phyloP scores from a whole-genome alignment of 2,329 filamentous ascomycete species.

The Tolypocladium paradoxum region DNA sequence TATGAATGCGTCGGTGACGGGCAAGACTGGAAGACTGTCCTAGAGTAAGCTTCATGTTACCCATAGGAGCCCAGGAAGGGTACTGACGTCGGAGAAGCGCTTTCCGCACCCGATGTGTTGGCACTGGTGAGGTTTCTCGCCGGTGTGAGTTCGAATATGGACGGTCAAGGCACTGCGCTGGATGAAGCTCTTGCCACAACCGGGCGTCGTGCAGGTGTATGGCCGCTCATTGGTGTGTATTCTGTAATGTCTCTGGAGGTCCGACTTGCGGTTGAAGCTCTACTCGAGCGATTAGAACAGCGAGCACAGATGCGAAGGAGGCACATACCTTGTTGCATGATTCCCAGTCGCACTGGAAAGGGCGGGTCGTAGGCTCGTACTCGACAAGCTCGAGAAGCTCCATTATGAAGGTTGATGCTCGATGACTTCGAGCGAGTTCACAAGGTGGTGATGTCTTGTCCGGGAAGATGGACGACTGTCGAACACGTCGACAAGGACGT shows the following conservation, averaged over 20 bases:
- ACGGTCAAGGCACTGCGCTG: conserved; percentile 60
- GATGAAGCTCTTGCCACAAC: conserved; percentile 61
- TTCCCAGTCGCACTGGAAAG: conserved; percentile 55
- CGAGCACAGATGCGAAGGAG: background rate
- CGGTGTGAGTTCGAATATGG: conserved; percentile 59
- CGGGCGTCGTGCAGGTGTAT: conserved; percentile 48
- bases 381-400: conserved; percentile 56
- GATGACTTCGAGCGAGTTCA: background rate
- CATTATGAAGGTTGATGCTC: conserved; percentile 25
- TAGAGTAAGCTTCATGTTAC: background rate
- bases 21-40: conserved; percentile 52
- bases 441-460: background rate
- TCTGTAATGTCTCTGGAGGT: conserved; percentile 58
- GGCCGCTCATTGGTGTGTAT: conserved; percentile 64
- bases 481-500: background rate
- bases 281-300: conserved; percentile 16
- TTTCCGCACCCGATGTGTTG: conserved; percentile 56
- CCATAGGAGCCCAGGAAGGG: background rate
- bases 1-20: conserved; percentile 55
- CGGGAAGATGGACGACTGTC: background rate
- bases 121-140: conserved; percentile 62
- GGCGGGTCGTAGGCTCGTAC: conserved; percentile 50
- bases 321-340: conserved; percentile 47
- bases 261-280: conserved; percentile 65
- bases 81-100: conserved; percentile 57